A percentile compares a stretch with the other conserved stretches of the same genome.
Conservation (phyloP, 768 basidiomycete genomes). For the Tubosaeta sp. region DNA sequence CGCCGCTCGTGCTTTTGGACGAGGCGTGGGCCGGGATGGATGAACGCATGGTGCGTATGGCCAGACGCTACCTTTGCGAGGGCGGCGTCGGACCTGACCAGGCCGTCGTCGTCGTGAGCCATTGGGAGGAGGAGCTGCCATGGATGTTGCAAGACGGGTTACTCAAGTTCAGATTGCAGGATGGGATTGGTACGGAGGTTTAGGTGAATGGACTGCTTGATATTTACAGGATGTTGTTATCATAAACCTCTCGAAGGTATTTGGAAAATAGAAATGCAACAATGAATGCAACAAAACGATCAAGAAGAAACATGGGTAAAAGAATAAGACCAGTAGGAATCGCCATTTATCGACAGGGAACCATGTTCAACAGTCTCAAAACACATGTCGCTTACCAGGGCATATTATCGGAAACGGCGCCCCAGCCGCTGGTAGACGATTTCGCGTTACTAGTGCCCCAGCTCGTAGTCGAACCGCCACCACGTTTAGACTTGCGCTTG, state of each 20-base stretch:
- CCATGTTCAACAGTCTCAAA: background rate
- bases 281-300: background rate
- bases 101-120: conserved; percentile 81
- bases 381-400: conserved; percentile 18
- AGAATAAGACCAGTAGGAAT: background rate
- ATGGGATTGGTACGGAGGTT: conserved; percentile 26
- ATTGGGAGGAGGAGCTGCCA: conserved; percentile 90
- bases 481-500: conserved; percentile 13
- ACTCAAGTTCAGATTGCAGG: conserved; percentile 33
- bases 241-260: background rate
- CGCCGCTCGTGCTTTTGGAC: conserved; percentile 78
- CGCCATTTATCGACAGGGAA: conserved; percentile 2
- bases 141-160: conserved; percentile 62
- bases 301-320: conserved; percentile 1
- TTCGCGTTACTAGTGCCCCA: conserved; percentile 8
- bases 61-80: conserved; percentile 55
- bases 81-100: conserved; percentile 53
- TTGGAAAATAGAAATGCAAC: background rate
- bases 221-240: background rate
- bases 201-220: background rate
- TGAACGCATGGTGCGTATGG: conserved; percentile 64
- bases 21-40: conserved; percentile 96
- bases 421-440: conserved; percentile 26
- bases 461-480: conserved; percentile 9
- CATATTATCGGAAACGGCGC: conserved; percentile 15